Evolutionary conservation across 2,329 filamentous ascomycete genomes (phyloP).

Genomic region (Pseudomassariella vexata): DNA sequence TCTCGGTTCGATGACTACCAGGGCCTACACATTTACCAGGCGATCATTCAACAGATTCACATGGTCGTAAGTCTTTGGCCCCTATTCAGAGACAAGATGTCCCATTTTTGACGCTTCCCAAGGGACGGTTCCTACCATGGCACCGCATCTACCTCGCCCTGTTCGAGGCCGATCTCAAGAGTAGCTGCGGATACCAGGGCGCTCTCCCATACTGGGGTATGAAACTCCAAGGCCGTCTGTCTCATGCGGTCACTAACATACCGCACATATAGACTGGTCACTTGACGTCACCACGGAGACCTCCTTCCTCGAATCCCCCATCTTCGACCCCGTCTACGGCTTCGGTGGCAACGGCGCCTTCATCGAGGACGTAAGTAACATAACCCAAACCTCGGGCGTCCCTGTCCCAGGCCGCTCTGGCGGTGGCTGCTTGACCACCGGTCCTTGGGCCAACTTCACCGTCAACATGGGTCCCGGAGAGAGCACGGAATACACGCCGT

Average conservation of each 20-base stretch:
- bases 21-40: conserved; percentile 35
- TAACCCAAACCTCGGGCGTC: conserved; percentile 9
- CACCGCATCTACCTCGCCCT: conserved; percentile 11
- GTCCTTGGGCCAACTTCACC: conserved; percentile 21
- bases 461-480: conserved; percentile 23
- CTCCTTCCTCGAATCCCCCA: conserved; percentile 14
- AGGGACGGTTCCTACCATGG: conserved; percentile 7
- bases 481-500: conserved; percentile 20
- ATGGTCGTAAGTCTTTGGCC: conserved; percentile 11
- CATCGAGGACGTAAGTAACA: conserved; percentile 11
- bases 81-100: too few species aligned
- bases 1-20: conserved; percentile 40
- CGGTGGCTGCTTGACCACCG: conserved; percentile 22
- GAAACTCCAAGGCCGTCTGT: background rate
- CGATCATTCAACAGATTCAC: conserved; percentile 31
- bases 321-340: conserved; percentile 19
- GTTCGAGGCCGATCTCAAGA: conserved; percentile 10
- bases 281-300: conserved; percentile 14
- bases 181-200: conserved; percentile 8
- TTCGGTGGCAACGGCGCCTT: conserved; percentile 21
- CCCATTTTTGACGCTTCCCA: background rate
- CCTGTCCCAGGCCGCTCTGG: conserved; percentile 19
- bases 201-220: conserved; percentile 12
- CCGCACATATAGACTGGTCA: conserved; percentile 15
- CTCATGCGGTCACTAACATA: background rate